These are phyloP conservation scores for Nitzschia putrida DNA, from an alignment of 108 stramenopile genomes.

Conservation along the genomic window DNA sequence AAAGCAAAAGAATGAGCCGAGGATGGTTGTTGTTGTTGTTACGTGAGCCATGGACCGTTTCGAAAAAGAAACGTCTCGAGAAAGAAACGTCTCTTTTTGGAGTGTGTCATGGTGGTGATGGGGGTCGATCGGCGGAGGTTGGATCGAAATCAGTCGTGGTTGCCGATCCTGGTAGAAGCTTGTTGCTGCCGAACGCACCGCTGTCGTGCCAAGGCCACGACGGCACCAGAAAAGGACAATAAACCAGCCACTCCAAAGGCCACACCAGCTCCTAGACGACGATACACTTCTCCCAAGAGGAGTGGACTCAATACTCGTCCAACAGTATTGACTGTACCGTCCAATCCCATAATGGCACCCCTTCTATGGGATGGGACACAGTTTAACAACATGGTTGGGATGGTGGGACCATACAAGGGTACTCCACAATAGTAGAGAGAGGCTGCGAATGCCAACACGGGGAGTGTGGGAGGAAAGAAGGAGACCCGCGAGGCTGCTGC, in stretches of 20 bases:
- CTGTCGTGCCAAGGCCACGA: constrained; percentile 36
- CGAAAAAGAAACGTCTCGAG: too few species aligned
- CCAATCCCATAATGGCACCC: constrained; percentile 74
- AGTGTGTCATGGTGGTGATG: too few species aligned
- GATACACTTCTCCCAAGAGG: constrained; percentile 64
- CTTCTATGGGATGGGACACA: constrained; percentile 70
- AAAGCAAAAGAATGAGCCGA: too few species aligned
- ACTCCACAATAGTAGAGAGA: constrained; percentile 73
- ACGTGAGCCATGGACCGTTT: too few species aligned
- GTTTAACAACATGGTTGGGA: constrained; percentile 77
- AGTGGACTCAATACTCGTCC: constrained; percentile 65
- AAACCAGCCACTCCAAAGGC: constrained; percentile 63
- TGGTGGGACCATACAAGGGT: constrained; percentile 75
- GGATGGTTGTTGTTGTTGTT: too few species aligned
- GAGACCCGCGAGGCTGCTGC: constrained; percentile 38
- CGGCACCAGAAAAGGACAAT: constrained; percentile 40
- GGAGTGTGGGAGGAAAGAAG: constrained; percentile 18
- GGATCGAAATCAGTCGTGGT: too few species aligned
- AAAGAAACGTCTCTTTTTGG: too few species aligned
- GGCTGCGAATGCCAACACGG: constrained; percentile 45
- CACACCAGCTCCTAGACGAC: constrained; percentile 51
- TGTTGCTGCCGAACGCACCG: background rate
- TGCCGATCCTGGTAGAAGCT: too few species aligned
- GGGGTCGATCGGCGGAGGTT: too few species aligned
- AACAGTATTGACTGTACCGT: constrained; percentile 72